These are phyloP conservation scores for Xylaria polymorpha DNA, from an alignment of 2,329 filamentous ascomycete species.

Conservation along the genomic window DNA sequence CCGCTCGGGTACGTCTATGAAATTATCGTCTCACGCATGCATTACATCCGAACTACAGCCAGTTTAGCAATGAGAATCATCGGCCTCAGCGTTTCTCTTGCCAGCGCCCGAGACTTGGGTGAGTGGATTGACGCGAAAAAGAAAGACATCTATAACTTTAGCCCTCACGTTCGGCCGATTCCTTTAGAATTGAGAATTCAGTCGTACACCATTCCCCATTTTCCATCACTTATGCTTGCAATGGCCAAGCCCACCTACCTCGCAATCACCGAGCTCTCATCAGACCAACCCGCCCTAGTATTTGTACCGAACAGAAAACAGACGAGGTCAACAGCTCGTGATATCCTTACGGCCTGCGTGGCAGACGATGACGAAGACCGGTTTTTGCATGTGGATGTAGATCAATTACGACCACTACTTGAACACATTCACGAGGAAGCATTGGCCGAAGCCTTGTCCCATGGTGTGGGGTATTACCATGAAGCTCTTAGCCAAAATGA, in stretches of 20 bases:
- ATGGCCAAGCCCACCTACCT: conserved; percentile 97
- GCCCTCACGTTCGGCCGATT: conserved; percentile 87
- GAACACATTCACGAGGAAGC: conserved; percentile 86
- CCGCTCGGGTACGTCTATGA: conserved; percentile 91
- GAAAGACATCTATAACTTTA: conserved; percentile 99
- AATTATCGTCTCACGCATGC: conserved; percentile 96
- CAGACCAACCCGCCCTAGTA: conserved; percentile 88
- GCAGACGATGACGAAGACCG: conserved; percentile 93
- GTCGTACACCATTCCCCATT: conserved; percentile 94
- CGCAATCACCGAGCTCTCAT: conserved; percentile 86
- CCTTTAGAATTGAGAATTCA: conserved; percentile 95
- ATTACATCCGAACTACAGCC: conserved; percentile 90
- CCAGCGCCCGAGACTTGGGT: conserved; percentile 92
- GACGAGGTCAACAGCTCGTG: conserved; percentile 84
- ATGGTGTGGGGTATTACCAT: conserved; percentile 97
- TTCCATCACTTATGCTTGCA: conserved; percentile 96
- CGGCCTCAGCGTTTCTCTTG: conserved; percentile 88
- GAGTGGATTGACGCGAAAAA: conserved; percentile 99
- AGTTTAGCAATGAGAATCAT: conserved; percentile 88
- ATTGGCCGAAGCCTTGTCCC: conserved; percentile 87
- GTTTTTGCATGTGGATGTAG: conserved; percentile 86
- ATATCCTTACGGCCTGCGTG: conserved; percentile 87
- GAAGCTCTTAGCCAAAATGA: conserved; percentile 90
- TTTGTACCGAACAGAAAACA: conserved; percentile 97
- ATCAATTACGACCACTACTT: conserved; percentile 85